phyloP scores from a whole-genome alignment of 352 stramenopile species.

The Hyaloperonospora brassicae region DNA sequence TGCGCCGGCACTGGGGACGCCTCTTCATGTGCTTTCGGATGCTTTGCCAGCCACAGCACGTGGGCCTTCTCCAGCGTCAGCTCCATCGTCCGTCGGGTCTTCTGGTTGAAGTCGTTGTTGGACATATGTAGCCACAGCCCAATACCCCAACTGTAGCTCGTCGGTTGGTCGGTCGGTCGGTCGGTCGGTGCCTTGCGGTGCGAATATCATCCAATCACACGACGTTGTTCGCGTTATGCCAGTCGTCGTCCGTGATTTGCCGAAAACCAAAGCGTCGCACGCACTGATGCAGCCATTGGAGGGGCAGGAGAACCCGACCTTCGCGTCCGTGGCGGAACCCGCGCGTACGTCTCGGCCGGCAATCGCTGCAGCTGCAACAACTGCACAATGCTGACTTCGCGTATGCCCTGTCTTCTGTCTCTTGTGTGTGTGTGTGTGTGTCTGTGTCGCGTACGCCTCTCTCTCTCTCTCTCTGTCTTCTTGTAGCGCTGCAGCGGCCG shows the following conservation, averaged over 20 bases:
- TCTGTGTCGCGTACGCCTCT: too few relatives aligned
- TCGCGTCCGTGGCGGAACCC: constrained; percentile 28
- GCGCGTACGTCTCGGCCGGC: constrained; percentile 17
- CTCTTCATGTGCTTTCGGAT: constrained; percentile 8
- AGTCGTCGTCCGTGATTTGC: constrained; percentile 8
- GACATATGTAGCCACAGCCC: background rate
- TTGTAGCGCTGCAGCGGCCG: constrained; percentile 38
- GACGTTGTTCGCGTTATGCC: background rate
- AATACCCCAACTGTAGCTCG: constrained; percentile 4
- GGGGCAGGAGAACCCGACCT: constrained; percentile 30
- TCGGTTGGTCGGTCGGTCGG: too few relatives aligned
- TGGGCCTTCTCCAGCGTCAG: constrained; percentile 23
- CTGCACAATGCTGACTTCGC: background rate
- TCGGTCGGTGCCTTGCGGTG: too few relatives aligned
- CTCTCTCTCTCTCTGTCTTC: background rate
- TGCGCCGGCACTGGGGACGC: background rate
- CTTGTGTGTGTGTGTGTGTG: background rate
- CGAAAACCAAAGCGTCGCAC: constrained; percentile 2
- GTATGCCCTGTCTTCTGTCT: constrained; percentile 1
- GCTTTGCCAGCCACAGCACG: constrained; percentile 27
- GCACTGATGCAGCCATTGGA: constrained; percentile 24
- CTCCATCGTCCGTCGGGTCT: constrained; percentile 28
- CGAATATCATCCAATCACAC: constrained; percentile 12
- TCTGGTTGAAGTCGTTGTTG: constrained; percentile 21
- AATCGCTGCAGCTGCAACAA: background rate